These are phyloP conservation scores for Kluyveromyces starmeri DNA, from an alignment of 805 yeast species.

Conservation along the genomic window DNA sequence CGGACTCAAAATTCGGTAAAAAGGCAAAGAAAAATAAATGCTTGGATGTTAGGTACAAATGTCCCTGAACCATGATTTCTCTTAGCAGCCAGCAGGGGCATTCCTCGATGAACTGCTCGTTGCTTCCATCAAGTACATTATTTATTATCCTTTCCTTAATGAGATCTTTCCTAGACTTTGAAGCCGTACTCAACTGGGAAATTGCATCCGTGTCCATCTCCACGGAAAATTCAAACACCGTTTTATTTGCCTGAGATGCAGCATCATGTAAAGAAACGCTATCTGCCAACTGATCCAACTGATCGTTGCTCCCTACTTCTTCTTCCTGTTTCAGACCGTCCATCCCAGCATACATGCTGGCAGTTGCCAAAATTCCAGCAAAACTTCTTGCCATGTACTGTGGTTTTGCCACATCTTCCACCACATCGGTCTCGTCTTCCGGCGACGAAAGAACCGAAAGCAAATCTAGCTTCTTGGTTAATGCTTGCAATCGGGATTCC, in stretches of 20 bases:
- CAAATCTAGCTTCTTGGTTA: conserved; percentile 1
- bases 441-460: too few species aligned
- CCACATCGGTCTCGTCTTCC: conserved; percentile 15
- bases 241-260: conserved; percentile 9
- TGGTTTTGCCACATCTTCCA: conserved; percentile 29
- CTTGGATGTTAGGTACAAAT: conserved; percentile 58
- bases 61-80: conserved; percentile 83
- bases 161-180: conserved; percentile 29
- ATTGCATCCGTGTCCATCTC: conserved; percentile 10
- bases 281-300: conserved; percentile 14
- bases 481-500: background rate
- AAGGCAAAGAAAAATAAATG: conserved; percentile 69
- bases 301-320: conserved; percentile 12
- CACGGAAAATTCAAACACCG: conserved; percentile 27
- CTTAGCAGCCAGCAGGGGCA: conserved; percentile 72
- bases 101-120: conserved; percentile 50
- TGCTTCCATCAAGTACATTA: conserved; percentile 39
- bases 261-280: conserved; percentile 13
- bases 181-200: conserved; percentile 8
- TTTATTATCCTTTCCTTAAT: conserved; percentile 30
- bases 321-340: conserved; percentile 19
- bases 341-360: conserved; percentile 41
- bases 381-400: conserved; percentile 43
- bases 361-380: conserved; percentile 47
- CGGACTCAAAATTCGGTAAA: conserved; percentile 48